Conservation (phyloP, 257 asterid species). For the Solanum sitiens region DNA sequence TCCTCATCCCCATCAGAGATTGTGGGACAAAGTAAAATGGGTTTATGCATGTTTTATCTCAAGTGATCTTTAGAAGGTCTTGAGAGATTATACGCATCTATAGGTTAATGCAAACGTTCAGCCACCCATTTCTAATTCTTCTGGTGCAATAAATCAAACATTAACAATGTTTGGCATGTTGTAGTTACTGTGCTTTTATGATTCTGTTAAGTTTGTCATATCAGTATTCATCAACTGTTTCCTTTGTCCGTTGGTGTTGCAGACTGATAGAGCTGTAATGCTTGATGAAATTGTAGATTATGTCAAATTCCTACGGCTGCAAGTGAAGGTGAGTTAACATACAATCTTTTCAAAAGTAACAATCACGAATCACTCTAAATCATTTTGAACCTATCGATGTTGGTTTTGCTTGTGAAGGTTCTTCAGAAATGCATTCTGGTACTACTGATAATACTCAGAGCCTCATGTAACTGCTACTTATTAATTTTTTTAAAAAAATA, state of each 20-base stretch:
- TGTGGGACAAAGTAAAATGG: background rate
- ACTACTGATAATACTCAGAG: background rate
- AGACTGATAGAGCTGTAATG: slow-evolving; percentile 99
- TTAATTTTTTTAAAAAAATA: background rate
- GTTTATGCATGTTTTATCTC: background rate
- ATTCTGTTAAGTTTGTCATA: background rate
- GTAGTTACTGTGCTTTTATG: background rate
- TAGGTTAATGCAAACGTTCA: background rate
- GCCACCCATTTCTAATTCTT: background rate
- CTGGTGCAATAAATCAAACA: background rate
- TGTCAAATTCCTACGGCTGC: slow-evolving; percentile 93
- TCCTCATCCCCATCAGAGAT: background rate
- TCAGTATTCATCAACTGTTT: background rate
- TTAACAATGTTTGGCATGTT: background rate
- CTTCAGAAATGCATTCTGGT: background rate
- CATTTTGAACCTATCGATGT: background rate
- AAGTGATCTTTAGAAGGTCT: background rate
- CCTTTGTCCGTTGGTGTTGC: slow-evolving; percentile 7
- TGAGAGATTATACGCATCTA: background rate
- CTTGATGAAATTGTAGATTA: slow-evolving; percentile 95
- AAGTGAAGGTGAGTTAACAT: slow-evolving; percentile 62
- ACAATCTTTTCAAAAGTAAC: background rate
- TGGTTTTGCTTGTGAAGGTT: background rate
- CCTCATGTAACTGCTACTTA: background rate
- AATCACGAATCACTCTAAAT: background rate